Percentiles rank a stretch among this genome's conserved stretches.
phyloP scores from a whole-genome alignment of 1,284 basidiomycete species.

The Inonotus hispidus region DNA sequence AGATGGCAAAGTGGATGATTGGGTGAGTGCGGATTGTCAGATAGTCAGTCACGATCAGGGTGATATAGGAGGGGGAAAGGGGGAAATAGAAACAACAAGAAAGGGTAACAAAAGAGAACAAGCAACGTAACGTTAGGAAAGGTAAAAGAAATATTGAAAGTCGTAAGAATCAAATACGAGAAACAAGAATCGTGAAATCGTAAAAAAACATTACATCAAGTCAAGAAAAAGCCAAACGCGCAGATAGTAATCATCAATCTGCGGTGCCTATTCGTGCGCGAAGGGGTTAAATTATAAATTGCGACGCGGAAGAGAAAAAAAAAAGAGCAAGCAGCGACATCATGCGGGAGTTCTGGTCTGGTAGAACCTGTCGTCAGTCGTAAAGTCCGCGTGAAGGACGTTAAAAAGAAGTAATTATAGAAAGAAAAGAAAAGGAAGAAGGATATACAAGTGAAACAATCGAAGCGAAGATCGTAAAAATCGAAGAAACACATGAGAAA shows the following conservation, averaged over 20 bases:
- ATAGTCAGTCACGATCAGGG: constrained; percentile 21
- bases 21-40: neutral
- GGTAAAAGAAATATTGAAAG: neutral
- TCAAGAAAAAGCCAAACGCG: neutral
- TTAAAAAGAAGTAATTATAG: constrained; percentile 25
- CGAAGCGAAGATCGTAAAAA: too few relatives aligned
- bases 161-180: neutral
- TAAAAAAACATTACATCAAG: neutral
- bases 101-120: constrained; percentile 12
- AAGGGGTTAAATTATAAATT: neutral
- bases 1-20: neutral
- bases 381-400: constrained; percentile 2
- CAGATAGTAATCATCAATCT: neutral
- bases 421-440: constrained; percentile 17
- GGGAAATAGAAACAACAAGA: constrained; percentile 22
- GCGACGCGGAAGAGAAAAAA: neutral
- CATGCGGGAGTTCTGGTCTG: constrained; percentile 20
- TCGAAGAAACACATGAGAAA: constrained; percentile 15
- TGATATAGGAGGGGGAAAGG: constrained; percentile 23
- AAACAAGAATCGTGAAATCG: neutral
- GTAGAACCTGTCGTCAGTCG: neutral
- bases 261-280: constrained; percentile 10
- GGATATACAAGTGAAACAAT: constrained; percentile 21
- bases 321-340: constrained; percentile 25
- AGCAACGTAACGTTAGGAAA: neutral